Base-by-base conservation (phyloP, 192 early-diverging fungal genomes). In the Backusella tuberculispora region DNA sequence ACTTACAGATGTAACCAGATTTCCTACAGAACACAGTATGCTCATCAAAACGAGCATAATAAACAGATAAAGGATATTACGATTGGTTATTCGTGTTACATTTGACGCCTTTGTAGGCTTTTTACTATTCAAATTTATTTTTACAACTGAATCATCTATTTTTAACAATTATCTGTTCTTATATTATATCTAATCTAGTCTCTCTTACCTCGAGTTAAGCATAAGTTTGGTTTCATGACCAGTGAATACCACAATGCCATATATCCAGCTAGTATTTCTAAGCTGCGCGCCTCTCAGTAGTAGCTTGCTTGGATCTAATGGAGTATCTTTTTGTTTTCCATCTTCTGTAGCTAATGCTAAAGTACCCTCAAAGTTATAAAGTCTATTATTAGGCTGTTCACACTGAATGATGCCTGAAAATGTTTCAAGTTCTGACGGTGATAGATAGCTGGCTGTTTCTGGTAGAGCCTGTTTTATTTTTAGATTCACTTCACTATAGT, bases 151-250 rank as follows among this genome's bases (percentile, higher is more conserved):
- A 69, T 10, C 14, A 69, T 24, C 67, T 42, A 45, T 14, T 43
- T 41, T 69, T 12, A 43, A 53, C 50, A 53, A 53, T 53, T 8
- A 9, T 19, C 50, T 7, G 8, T n/a, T n/a, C 6, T 9, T 0
- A 8, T 3, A 17, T 50, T 17, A 2, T 10, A 5, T 10, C n/a
- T 63, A 24, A 10, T 63, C 10, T 26, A 6, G 14, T 29, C 4
- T 63, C 17, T 4, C 21, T 45, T 77, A 81, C 80, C 80, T 82
- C 14, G 81, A 82, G 50, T 99, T 99, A 43, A 92, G 88, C 95
- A 99, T 96, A 71, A 99, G 88, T 85, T 99, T 99, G 26, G 96
- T 93, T 77, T 99, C 97, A 74, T 97, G 95, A 41, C 97, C 97
- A 2, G 97, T 97, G 69, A 96, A 97, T 2, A 99, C 86, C 3